phyloP scores from a whole-genome alignment of 2,329 filamentous ascomycete genomes.

The Penicillium sp. region DNA sequence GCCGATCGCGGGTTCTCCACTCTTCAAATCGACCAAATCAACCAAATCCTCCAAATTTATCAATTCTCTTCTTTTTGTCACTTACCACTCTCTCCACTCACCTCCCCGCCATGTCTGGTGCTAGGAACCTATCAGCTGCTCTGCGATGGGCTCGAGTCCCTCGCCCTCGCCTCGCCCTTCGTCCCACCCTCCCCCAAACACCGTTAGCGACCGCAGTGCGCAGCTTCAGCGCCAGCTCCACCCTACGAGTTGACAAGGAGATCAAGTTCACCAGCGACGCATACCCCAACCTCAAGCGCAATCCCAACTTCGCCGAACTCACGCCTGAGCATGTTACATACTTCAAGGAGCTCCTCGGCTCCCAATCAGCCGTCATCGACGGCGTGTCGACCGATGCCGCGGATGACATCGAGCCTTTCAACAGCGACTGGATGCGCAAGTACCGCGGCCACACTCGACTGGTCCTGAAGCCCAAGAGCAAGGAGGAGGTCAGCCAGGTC shows the following conservation, averaged over 20 bases:
- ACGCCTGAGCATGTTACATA: constrained; percentile 77
- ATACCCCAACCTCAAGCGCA: constrained; percentile 77
- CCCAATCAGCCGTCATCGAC: constrained; percentile 80
- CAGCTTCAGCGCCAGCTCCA: constrained; percentile 36
- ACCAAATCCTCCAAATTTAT: constrained; percentile 27
- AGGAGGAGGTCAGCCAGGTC: constrained; percentile 87
- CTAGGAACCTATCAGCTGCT: constrained; percentile 35
- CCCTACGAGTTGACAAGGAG: constrained; percentile 32
- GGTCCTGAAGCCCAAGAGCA: constrained; percentile 82
- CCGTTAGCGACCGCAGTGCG: constrained; percentile 27
- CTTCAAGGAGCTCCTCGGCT: constrained; percentile 81
- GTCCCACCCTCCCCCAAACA: constrained; percentile 26
- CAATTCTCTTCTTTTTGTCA: constrained; percentile 1
- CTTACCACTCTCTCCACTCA: constrained; percentile 6
- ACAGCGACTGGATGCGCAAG: constrained; percentile 99
- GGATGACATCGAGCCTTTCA: constrained; percentile 88
- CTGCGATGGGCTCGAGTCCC: constrained; percentile 39
- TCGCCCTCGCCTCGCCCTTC: constrained; percentile 29
- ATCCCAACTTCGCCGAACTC: constrained; percentile 71
- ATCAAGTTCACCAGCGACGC: constrained; percentile 82
- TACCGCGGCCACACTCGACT: constrained; percentile 88
- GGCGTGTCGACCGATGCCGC: constrained; percentile 73
- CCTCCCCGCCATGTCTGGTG: constrained; percentile 33
- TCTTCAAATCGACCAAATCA: constrained; percentile 15
- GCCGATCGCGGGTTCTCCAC: constrained; percentile 29